Percentiles rank a stretch among this genome's conserved stretches.
phyloP scores from a whole-genome alignment of 495 filamentous ascomycete species.

The Parachaetomium inaequale region DNA sequence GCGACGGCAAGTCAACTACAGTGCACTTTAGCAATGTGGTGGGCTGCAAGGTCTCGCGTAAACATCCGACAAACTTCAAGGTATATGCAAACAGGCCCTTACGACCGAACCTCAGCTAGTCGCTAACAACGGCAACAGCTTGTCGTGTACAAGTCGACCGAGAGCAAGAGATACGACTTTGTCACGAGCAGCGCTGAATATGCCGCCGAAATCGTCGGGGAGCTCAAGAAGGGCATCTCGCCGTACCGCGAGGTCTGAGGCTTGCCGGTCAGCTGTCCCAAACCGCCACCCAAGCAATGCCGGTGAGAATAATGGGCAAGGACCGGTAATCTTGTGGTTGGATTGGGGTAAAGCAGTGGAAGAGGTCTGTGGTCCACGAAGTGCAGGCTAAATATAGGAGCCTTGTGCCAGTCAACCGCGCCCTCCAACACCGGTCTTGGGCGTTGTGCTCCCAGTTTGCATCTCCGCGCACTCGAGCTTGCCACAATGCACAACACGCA shows the following conservation, averaged over 20 bases:
- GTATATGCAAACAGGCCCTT: slow-evolving; percentile 37
- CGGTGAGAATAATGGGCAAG: too few relatives aligned
- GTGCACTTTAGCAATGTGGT: slow-evolving; percentile 91
- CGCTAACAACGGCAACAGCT: slow-evolving; percentile 44
- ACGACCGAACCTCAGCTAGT: not conserved
- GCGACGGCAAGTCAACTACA: slow-evolving; percentile 76
- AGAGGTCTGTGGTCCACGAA: too few relatives aligned
- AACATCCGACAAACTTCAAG: slow-evolving; percentile 90
- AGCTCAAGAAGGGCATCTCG: slow-evolving; percentile 71
- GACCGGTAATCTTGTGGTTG: too few relatives aligned
- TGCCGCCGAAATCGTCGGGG: slow-evolving; percentile 83
- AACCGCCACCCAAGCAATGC: not conserved
- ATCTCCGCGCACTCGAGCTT: too few relatives aligned
- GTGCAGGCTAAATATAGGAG: too few relatives aligned
- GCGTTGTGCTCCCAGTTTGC: too few relatives aligned
- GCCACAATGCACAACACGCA: not conserved
- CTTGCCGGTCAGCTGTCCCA: not conserved
- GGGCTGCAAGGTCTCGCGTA: slow-evolving; percentile 85
- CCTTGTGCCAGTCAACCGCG: too few relatives aligned
- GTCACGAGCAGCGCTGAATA: slow-evolving; percentile 75
- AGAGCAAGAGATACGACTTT: slow-evolving; percentile 95
- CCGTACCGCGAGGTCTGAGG: slow-evolving; percentile 44
- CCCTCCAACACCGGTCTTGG: too few relatives aligned
- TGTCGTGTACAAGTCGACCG: slow-evolving; percentile 73
- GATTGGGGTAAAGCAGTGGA: too few relatives aligned